Base-by-base conservation (phyloP, 2,329 filamentous ascomycete genomes). In the Cordyceps sp. region DNA sequence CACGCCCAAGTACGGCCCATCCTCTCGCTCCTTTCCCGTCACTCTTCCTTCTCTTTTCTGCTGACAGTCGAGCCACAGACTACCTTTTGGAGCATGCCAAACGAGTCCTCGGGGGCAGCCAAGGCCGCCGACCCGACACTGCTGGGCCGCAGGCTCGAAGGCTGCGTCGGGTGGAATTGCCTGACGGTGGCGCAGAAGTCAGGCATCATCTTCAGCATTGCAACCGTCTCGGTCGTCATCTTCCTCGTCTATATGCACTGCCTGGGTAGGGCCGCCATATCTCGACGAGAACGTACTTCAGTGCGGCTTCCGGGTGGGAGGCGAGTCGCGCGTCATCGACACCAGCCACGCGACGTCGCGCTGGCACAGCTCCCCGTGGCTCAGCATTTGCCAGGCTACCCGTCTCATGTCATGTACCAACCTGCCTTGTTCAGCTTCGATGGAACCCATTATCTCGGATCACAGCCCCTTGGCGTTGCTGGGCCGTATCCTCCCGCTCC, bases 101-200 rank as follows among this genome's bases (percentile, higher is more conserved):
- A n/a, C n/a, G n/a, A n/a, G n/a, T n/a, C n/a, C n/a, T n/a, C n/a
- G n/a, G n/a, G n/a, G n/a, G n/a, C n/a, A n/a, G n/a, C n/a, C n/a
- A n/a, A n/a, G 20, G 6, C 19, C 15, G 14, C 17, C 26, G 17
- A 20, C 33, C 20, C 13, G 25, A 19, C 25, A 29, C 29, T 4
- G 6, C 14, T 18, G 6, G 20, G 14, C 14, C 38, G 36, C 10
- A 13, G 28, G 14, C 26, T 35, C 8, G 24, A 33, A 7, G 16
- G 35, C 9, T 59, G 52, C 36, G 36, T 40, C 3, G 49, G 54
- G 10, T 63, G 57, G 56, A 35, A 44, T 26, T 63, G 59, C 35
- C 44, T 62, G n/a, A 56, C 42, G 19, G 29, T 39, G 9, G 39
- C 49, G 0, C 46, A 58, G 27, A 46, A 58, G 22, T 52, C 50